Percentiles rank a stretch among this genome's conserved stretches.
Evolutionary conservation across 2,329 filamentous ascomycete species (phyloP).

Genomic region (Lachnellula arida): DNA sequence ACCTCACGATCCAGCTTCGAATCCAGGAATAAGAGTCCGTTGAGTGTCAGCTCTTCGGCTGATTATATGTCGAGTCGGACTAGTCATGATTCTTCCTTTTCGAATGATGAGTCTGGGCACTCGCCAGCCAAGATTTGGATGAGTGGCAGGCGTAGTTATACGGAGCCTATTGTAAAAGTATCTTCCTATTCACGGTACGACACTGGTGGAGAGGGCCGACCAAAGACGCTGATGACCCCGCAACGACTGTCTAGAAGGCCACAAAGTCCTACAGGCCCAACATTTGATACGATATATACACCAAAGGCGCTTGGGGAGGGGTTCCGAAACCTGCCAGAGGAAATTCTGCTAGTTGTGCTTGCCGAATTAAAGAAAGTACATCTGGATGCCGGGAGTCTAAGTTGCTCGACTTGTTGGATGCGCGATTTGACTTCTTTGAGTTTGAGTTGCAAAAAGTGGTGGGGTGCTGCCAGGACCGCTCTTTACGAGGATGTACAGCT

Average conservation of each 20-base stretch:
- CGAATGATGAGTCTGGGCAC: constrained; percentile 5
- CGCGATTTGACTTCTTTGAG: constrained; percentile 51
- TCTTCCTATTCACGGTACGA: constrained; percentile 12
- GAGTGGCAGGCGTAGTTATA: constrained; percentile 6
- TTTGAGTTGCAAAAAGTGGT: constrained; percentile 47
- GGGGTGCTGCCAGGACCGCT: constrained; percentile 39
- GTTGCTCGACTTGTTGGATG: constrained; percentile 63
- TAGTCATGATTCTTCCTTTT: constrained; percentile 20
- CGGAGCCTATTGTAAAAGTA: constrained; percentile 12
- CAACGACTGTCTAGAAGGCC: constrained; percentile 9
- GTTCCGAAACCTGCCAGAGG: constrained; percentile 52
- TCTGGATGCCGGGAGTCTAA: constrained; percentile 42
- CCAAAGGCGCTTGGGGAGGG: constrained; percentile 42
- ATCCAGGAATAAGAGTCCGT: constrained; percentile 25
- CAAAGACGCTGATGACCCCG: constrained; percentile 14
- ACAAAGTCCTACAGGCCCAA: constrained; percentile 2
- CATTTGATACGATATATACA: constrained; percentile 11
- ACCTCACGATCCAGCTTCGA: constrained; percentile 21
- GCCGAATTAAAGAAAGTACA: constrained; percentile 49
- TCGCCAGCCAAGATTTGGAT: constrained; percentile 1
- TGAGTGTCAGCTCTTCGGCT: constrained; percentile 25
- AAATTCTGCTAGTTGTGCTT: constrained; percentile 54
- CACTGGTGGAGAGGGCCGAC: constrained; percentile 11
- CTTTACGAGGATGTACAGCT: constrained; percentile 54
- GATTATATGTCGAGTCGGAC: constrained; percentile 20